These are phyloP conservation scores for Penicillium psychrofluorescens DNA, from an alignment of 495 filamentous ascomycete species.

Conservation along the genomic window DNA sequence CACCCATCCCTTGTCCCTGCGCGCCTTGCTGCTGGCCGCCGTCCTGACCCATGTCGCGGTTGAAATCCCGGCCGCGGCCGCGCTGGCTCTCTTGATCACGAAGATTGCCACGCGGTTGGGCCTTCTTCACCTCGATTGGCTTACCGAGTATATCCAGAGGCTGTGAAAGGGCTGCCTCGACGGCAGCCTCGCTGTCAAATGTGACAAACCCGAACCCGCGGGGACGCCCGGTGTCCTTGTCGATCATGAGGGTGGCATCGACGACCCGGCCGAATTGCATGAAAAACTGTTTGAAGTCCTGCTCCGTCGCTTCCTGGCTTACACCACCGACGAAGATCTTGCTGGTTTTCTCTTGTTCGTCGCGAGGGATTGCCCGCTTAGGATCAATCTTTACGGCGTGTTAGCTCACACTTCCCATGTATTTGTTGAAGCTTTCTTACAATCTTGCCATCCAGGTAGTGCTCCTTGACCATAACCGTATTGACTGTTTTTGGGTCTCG, in stretches of 20 bases:
- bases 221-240: slow-evolving; percentile 94
- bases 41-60: slow-evolving; percentile 47
- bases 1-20: slow-evolving; percentile 41
- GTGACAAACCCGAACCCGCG: slow-evolving; percentile 99
- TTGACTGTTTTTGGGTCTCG: slow-evolving; percentile 96
- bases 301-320: slow-evolving; percentile 90
- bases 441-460: slow-evolving; percentile 96
- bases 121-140: slow-evolving; percentile 96
- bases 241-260: slow-evolving; percentile 98
- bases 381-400: slow-evolving; percentile 72
- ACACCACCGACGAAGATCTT: slow-evolving; percentile 99
- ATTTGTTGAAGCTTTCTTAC: slow-evolving; percentile 46
- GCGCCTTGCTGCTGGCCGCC: slow-evolving; percentile 42
- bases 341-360: slow-evolving; percentile 94
- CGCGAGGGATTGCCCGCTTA: slow-evolving; percentile 93
- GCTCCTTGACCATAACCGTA: slow-evolving; percentile 99
- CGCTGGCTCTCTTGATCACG: slow-evolving; percentile 73
- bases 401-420: slow-evolving; percentile 12
- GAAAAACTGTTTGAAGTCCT: slow-evolving; percentile 94
- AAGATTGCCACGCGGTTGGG: slow-evolving; percentile 90
- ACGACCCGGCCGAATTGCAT: slow-evolving; percentile 92
- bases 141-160: slow-evolving; percentile 88
- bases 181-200: slow-evolving; percentile 91
- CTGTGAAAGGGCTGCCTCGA: slow-evolving; percentile 80
- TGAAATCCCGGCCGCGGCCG: slow-evolving; percentile 49